Percentiles rank a stretch among this genome's conserved stretches.
phyloP scores from a whole-genome alignment of 192 early-diverging fungal genomes.

The Chytriomyces sp. region DNA sequence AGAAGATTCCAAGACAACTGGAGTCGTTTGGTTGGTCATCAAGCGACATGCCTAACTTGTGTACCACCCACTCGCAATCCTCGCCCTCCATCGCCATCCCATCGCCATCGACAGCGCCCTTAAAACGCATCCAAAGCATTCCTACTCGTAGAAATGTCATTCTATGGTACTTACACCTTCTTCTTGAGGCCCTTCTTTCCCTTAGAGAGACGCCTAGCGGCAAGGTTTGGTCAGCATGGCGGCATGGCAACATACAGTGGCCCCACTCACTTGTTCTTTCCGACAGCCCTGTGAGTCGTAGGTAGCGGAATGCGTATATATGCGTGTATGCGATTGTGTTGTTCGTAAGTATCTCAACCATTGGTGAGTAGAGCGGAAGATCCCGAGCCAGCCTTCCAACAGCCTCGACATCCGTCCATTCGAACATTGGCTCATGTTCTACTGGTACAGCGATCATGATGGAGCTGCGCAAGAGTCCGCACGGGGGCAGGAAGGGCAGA shows the following conservation, averaged over 20 bases:
- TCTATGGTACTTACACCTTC: slow-evolving; percentile 80
- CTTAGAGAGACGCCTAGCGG: slow-evolving; percentile 87
- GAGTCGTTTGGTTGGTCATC: not conserved
- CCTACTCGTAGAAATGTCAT: slow-evolving; percentile 96
- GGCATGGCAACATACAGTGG: not conserved
- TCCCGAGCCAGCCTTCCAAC: no score
- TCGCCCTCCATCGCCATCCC: not conserved
- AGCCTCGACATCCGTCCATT: no score
- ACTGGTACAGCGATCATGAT: no score
- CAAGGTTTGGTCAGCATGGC: not conserved
- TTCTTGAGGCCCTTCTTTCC: slow-evolving; percentile 98
- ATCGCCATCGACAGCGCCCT: not conserved
- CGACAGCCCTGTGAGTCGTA: slow-evolving; percentile 58
- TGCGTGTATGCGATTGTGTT: not conserved
- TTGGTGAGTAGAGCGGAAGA: no score
- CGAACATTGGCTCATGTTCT: no score
- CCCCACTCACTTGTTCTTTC: slow-evolving; percentile 78
- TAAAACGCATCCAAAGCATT: slow-evolving; percentile 68
- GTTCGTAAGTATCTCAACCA: not conserved
- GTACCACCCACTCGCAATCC: no score
- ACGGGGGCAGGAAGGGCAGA: no score
- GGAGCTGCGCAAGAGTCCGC: no score
- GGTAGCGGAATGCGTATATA: not conserved
- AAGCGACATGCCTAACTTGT: no score
- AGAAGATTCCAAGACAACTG: not conserved